These are phyloP conservation scores for Ephemerocybe angulata DNA, from an alignment of 768 basidiomycete species.

Conservation along the genomic window DNA sequence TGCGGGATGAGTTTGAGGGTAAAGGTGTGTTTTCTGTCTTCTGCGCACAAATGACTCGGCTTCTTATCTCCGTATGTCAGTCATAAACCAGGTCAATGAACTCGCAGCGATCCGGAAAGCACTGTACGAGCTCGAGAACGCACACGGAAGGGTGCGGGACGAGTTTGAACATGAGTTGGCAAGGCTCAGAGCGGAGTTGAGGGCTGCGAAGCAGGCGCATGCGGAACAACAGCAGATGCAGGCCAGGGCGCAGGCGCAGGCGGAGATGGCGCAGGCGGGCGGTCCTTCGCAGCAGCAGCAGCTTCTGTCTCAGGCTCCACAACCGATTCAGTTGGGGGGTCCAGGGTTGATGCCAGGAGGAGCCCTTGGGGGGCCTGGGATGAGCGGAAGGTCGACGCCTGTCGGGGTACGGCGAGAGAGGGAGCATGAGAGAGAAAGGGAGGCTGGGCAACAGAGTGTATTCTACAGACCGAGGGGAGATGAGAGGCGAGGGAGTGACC, in stretches of 20 bases:
- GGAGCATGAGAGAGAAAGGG: conserved; percentile 19
- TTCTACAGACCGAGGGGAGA: neutral
- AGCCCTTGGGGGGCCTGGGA: conserved; percentile 18
- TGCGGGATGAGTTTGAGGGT: conserved; percentile 86
- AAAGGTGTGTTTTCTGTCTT: conserved; percentile 58
- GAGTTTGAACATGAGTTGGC: conserved; percentile 82
- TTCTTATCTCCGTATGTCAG: conserved; percentile 31
- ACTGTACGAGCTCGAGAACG: conserved; percentile 87
- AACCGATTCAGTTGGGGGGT: no score
- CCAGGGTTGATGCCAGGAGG: conserved; percentile 17
- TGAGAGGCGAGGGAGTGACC: neutral
- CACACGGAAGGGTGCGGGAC: conserved; percentile 80
- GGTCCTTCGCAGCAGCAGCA: conserved; percentile 3
- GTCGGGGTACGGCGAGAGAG: conserved; percentile 11
- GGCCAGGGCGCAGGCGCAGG: neutral
- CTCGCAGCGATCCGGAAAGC: conserved; percentile 85
- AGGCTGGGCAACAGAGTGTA: conserved; percentile 18
- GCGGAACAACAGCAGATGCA: conserved; percentile 12
- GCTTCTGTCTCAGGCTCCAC: conserved; percentile 9
- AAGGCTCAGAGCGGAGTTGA: conserved; percentile 62
- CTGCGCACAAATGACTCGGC: neutral
- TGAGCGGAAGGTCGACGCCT: conserved; percentile 16
- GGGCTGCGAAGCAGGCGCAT: conserved; percentile 40
- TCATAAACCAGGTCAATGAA: conserved; percentile 82
- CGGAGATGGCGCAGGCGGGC: neutral